phyloP scores from a whole-genome alignment of 2,329 filamentous ascomycete species.

The Penicillium hordei region DNA sequence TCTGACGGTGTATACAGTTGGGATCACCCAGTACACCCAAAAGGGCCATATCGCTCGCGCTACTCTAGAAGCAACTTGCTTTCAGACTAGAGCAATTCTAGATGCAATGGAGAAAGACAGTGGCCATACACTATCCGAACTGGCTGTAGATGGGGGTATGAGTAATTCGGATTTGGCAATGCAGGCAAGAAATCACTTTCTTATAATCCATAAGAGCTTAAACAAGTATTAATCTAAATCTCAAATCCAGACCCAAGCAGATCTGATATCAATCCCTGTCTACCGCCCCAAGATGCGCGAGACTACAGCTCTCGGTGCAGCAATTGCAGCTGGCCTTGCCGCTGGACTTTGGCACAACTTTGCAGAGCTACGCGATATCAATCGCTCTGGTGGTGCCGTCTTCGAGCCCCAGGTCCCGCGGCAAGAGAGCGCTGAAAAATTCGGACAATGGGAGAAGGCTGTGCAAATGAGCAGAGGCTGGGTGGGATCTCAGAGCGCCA shows the following conservation, averaged over 20 bases:
- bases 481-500: constrained; percentile 34
- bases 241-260: constrained; percentile 64
- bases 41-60: constrained; percentile 84
- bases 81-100: constrained; percentile 89
- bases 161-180: constrained; percentile 85
- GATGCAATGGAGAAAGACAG: constrained; percentile 89
- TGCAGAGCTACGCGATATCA: constrained; percentile 70
- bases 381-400: constrained; percentile 65
- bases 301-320: constrained; percentile 83
- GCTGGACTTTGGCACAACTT: constrained; percentile 74
- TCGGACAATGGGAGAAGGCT: constrained; percentile 69
- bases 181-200: constrained; percentile 55
- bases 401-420: constrained; percentile 65
- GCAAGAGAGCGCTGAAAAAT: constrained; percentile 59
- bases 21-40: constrained; percentile 80
- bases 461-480: constrained; percentile 75
- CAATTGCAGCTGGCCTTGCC: constrained; percentile 82
- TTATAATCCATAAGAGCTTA: constrained; percentile 17
- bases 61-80: constrained; percentile 86
- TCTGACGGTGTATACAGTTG: constrained; percentile 52
- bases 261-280: constrained; percentile 80
- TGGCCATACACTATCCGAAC: constrained; percentile 69
- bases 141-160: constrained; percentile 86
- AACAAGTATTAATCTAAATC: background rate
- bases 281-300: constrained; percentile 85